Percentiles rank a stretch among this genome's conserved stretches.
phyloP scores from a whole-genome alignment of 2,329 filamentous ascomycete species.

The Canariomyces notabilis region DNA sequence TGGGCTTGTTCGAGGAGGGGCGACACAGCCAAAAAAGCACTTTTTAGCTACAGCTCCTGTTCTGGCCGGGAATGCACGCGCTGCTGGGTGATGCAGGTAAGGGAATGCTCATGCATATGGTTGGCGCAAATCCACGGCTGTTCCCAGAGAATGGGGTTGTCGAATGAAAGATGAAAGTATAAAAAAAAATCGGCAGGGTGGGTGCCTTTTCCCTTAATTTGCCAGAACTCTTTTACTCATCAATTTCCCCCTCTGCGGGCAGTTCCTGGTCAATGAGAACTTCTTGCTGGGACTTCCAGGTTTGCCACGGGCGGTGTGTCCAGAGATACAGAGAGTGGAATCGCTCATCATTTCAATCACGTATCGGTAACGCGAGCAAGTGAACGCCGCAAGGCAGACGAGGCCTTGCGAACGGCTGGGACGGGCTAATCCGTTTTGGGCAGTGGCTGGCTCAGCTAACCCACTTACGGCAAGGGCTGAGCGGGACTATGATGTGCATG shows the following conservation, averaged over 20 bases:
- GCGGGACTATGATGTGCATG: conserved; percentile 1
- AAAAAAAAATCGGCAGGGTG: conserved; percentile 12
- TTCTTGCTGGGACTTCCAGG: background rate
- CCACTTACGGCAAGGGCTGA: conserved; percentile 4
- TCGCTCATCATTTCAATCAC: too few species aligned
- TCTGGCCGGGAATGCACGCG: conserved; percentile 33
- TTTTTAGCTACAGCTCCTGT: conserved; percentile 29
- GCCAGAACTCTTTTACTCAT: conserved; percentile 14
- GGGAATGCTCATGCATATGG: conserved; percentile 47
- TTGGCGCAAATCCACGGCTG: conserved; percentile 38
- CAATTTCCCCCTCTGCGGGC: background rate
- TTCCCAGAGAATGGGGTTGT: conserved; percentile 19
- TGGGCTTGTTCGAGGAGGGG: conserved; percentile 38
- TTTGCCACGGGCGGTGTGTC: conserved; percentile 13
- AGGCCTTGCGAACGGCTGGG: conserved; percentile 14
- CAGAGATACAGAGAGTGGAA: too few species aligned
- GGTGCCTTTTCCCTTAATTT: conserved; percentile 16
- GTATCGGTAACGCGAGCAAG: too few species aligned
- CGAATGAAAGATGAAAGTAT: conserved; percentile 27
- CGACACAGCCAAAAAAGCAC: conserved; percentile 28
- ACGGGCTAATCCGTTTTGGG: conserved; percentile 11
- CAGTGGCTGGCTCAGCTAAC: conserved; percentile 4
- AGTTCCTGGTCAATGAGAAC: background rate
- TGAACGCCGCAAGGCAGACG: conserved; percentile 9
- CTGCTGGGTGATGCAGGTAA: conserved; percentile 36